These are phyloP conservation scores for Carallia brachiata DNA, from an alignment of 345 rosid genomes.

Conservation along the genomic window DNA sequence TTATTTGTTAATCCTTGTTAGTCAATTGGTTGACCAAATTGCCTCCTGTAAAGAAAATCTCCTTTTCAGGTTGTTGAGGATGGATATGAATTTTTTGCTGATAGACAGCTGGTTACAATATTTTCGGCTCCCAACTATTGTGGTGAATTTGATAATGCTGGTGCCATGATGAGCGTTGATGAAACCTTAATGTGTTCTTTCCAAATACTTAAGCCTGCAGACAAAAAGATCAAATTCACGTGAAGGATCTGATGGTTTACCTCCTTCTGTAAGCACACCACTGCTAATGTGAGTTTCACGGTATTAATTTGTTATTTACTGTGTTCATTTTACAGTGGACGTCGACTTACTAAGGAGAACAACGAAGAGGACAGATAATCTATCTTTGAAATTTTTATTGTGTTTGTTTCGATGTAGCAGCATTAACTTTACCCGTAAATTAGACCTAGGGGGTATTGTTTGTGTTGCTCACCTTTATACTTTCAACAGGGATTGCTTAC, in stretches of 20 bases:
- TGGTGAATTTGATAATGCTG: slow-evolving; percentile 91
- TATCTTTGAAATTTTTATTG: neutral
- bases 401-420: neutral
- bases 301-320: neutral
- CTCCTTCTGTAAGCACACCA: slow-evolving; percentile 9
- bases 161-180: slow-evolving; percentile 96
- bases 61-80: slow-evolving; percentile 78
- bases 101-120: slow-evolving; percentile 79
- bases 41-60: neutral
- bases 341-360: too few species aligned
- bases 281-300: slow-evolving; percentile 26
- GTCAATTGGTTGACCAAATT: neutral
- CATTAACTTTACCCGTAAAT: neutral
- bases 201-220: slow-evolving; percentile 84
- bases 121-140: slow-evolving; percentile 95
- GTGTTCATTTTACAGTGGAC: neutral
- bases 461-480: too few species aligned
- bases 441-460: neutral
- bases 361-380: too few species aligned
- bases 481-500: too few species aligned
- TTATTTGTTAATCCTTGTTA: neutral
- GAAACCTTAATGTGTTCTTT: slow-evolving; percentile 89
- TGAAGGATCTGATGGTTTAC: slow-evolving; percentile 27
- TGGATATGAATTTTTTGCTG: slow-evolving; percentile 89
- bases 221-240: slow-evolving; percentile 42